Percentiles rank a stretch among this genome's conserved stretches.
These are phyloP conservation scores for Xylaria bambusicola DNA, from an alignment of 495 filamentous ascomycete genomes.

Conservation along the genomic window DNA sequence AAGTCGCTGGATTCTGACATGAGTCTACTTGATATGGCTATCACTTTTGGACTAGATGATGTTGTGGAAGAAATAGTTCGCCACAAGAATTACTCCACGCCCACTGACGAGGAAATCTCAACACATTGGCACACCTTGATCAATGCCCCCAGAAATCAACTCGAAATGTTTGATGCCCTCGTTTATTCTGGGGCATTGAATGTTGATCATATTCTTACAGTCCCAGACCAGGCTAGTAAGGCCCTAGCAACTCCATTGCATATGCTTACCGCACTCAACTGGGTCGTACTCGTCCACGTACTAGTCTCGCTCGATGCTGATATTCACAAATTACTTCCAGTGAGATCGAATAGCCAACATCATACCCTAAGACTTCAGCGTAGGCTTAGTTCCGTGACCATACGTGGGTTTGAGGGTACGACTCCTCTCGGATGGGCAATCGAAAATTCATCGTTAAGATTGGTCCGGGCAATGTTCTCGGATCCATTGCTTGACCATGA, in stretches of 20 bases:
- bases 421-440: slow-evolving; percentile 26
- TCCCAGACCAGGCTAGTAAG: neutral
- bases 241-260: slow-evolving; percentile 1
- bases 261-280: neutral
- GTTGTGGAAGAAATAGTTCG: slow-evolving; percentile 1
- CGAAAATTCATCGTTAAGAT: neutral
- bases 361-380: neutral
- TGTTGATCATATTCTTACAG: neutral
- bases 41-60: slow-evolving; percentile 5
- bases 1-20: neutral
- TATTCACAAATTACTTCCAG: neutral
- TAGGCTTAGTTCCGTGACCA: neutral
- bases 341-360: neutral
- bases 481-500: too few species aligned
- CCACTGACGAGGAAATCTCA: slow-evolving; percentile 15
- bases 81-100: slow-evolving; percentile 1
- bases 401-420: slow-evolving; percentile 3
- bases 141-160: too few species aligned
- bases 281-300: neutral
- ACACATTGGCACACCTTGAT: slow-evolving; percentile 15
- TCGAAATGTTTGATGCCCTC: neutral
- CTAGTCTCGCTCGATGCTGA: neutral
- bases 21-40: slow-evolving; percentile 20
- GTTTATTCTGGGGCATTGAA: neutral
- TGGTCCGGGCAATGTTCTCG: slow-evolving; percentile 4